A percentile compares a stretch with the other conserved stretches of the same genome.
phyloP scores from a whole-genome alignment of 495 filamentous ascomycete species.

The Cladorrhinum samala region DNA sequence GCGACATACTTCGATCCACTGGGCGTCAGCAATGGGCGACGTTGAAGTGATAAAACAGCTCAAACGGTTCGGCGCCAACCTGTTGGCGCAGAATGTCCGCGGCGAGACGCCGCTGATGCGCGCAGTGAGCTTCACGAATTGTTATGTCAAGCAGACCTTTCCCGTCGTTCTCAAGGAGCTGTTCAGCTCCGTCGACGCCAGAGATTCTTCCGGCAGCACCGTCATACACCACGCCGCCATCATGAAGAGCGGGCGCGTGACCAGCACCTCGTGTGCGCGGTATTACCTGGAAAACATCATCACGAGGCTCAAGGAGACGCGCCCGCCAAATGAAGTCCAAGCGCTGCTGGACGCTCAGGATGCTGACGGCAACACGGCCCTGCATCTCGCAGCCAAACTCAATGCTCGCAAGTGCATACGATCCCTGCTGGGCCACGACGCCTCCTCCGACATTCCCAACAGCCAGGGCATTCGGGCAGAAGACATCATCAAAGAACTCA shows the following conservation, averaged over 20 bases:
- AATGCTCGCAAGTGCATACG: conserved; percentile 69
- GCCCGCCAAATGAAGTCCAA: conserved; percentile 61
- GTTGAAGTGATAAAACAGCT: conserved; percentile 82
- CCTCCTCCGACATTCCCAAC: conserved; percentile 72
- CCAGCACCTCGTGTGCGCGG: conserved; percentile 73
- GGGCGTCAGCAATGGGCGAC: conserved; percentile 98
- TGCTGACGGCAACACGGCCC: conserved; percentile 77
- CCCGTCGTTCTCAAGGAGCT: conserved; percentile 73
- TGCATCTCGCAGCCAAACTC: conserved; percentile 77
- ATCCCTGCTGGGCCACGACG: conserved; percentile 63
- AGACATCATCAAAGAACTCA: conserved; percentile 59
- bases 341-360: conserved; percentile 68
- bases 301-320: conserved; percentile 67
- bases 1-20: conserved; percentile 84
- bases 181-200: conserved; percentile 62
- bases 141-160: conserved; percentile 85
- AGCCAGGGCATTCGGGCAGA: conserved; percentile 70
- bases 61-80: conserved; percentile 64
- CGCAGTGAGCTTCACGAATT: conserved; percentile 93
- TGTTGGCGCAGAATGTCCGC: conserved; percentile 61
- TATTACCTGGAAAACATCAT: conserved; percentile 93
- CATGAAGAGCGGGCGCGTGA: conserved; percentile 64
- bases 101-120: conserved; percentile 94
- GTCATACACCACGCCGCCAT: conserved; percentile 90
- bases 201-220: conserved; percentile 72